Evolutionary conservation across 208 protist genomes (phyloP).

Genomic region (Crithidia expoeki): DNA sequence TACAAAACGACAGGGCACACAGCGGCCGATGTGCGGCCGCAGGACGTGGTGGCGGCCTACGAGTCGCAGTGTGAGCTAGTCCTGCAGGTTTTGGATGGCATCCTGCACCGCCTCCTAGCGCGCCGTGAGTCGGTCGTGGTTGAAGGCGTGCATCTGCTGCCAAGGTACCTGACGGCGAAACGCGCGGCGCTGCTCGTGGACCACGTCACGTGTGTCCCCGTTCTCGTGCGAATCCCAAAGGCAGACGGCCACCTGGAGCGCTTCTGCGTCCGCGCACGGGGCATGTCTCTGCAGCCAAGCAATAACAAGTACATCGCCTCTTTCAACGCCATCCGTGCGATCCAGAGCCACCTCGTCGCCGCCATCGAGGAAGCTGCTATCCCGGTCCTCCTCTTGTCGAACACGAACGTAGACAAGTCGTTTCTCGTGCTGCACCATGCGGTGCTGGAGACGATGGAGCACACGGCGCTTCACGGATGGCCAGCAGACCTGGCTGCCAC

Average conservation of each 20-base stretch:
- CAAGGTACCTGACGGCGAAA: conserved; percentile 44
- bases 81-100: conserved; percentile 17
- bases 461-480: conserved; percentile 35
- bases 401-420: conserved; percentile 91
- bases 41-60: conserved; percentile 17
- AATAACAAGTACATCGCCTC: conserved; percentile 90
- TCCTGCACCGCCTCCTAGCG: conserved; percentile 14
- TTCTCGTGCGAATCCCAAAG: conserved; percentile 86
- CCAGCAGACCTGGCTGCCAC: conserved; percentile 14
- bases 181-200: conserved; percentile 36
- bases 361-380: conserved; percentile 30
- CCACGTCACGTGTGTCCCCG: conserved; percentile 43
- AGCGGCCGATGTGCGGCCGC: background rate
- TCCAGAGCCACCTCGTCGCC: conserved; percentile 72
- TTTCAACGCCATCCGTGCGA: conserved; percentile 87
- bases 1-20: conserved; percentile 12
- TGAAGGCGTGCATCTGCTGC: conserved; percentile 68
- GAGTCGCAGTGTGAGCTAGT: conserved; percentile 27
- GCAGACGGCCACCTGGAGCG: conserved; percentile 84
- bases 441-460: conserved; percentile 70
- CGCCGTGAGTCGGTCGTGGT: conserved; percentile 52
- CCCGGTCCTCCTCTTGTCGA: conserved; percentile 78
- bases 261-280: conserved; percentile 88
- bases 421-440: conserved; percentile 70
- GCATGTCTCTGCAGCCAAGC: conserved; percentile 85